Base-by-base conservation (phyloP, 306 rosid species). In the Acacia crassicarpa region DNA sequence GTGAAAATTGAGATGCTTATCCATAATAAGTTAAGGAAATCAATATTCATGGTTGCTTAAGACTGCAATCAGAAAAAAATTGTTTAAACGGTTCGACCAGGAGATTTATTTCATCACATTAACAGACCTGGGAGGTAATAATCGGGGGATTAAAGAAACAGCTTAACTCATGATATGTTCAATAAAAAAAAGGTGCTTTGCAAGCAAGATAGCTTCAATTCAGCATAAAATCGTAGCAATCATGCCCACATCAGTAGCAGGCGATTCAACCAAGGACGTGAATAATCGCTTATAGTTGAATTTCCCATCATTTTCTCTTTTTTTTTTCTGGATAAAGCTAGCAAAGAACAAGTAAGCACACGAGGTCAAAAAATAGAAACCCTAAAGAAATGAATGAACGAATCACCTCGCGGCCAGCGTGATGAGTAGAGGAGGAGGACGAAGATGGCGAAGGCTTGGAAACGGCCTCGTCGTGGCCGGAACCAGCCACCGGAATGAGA, bases 401-500 rank as follows among this genome's bases (percentile, higher is more conserved):
- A 63, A 69, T 54, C 44, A 93, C 98, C 94, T 94, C 95, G 45
- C 92, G 92, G 72, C 97, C 97, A 8, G 97, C 22, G 71, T 88
- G 93, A 75, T 91, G 95, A 27, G 85, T 40, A 19, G 67, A 61
- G 67, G 67, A 61, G 19, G 67, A 61, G 67, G 67, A 61, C 5
- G 97, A 80, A 1, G 94, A 87, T 0, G 90, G 83, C 1, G 97
- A 93, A 4, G 98, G 92, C 48, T 91, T 94, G 72, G 91, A 89
- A 40, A 91, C 80, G 32, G 84, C 77, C 32, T 67, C 91, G 38
- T 82, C 89, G 65, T 80, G 81, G 66, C 45, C 82, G 80, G 93
- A 78, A 67, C 85, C 80, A 27, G 92, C 93, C 59, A 93, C 94
- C 38, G 98, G 97, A 76, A 94, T 89, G 32, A 94, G 97, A 88